Base-by-base conservation (phyloP, 257 asterid genomes). In the Eucommia ulmoides region DNA sequence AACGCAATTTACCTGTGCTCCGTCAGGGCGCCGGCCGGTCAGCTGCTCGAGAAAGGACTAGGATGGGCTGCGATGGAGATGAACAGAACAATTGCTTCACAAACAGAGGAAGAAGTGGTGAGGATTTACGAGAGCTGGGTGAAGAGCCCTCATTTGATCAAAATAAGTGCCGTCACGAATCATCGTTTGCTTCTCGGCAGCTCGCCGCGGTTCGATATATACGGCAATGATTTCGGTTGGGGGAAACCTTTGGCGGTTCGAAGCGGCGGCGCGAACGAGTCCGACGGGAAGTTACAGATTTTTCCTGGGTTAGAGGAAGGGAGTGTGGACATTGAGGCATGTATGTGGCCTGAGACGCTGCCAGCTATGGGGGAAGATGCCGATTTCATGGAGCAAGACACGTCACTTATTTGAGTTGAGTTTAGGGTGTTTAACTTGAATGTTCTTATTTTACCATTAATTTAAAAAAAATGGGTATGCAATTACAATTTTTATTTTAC, bases 51-150 rank as follows among this genome's bases (percentile, higher is more conserved):
- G 15, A 50, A 59, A 7, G 79, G 81, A 19, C 7, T 63, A 3
- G 84, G 81, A 2, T 73, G 81, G 84, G 64, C 65, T 2, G 75
- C 84, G 19, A 23, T 51, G 73, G 62, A 67, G 60, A 53, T 79
- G 14, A 66, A 76, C 35, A 45, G 50, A n/a, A 48, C 51, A 56
- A 64, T 76, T 41, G 33, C 26, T 19, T 19, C 51, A 0, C 47
- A 46, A 0, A 52, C 17, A 6, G 33, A 22, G 9, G 66, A 63
- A 46, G 46, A 64, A n/a, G 64, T 60, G 41, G 52, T 22, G 29
- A 67, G 71, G 0, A 33, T 52, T 20, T 71, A 50, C 44, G 15
- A 3, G 23, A 19, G 25, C 3, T 80, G 80, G 80, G 59, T 57
- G 0, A 50, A 66, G 53, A 52, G 61, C 7, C 79, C 88, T 0